A percentile compares a stretch with the other conserved stretches of the same genome.
These are phyloP conservation scores for Rhexocercosporidium sp. DNA, from an alignment of 2,329 filamentous ascomycete species.

Conservation along the genomic window DNA sequence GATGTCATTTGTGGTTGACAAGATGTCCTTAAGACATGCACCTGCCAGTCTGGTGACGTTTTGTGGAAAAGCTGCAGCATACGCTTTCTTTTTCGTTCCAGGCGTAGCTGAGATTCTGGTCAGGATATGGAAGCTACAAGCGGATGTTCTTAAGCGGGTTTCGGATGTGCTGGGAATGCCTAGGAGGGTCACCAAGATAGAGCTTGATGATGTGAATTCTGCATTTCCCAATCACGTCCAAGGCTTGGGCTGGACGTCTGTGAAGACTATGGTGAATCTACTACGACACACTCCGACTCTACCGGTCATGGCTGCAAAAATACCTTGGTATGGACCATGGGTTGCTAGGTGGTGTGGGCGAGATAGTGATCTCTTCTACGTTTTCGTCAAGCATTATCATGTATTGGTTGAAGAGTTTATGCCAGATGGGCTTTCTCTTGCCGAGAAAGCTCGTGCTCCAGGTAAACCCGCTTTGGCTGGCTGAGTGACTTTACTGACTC, in stretches of 20 bases:
- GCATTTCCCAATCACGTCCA: slow-evolving; percentile 55
- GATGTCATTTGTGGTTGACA: slow-evolving; percentile 73
- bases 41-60: slow-evolving; percentile 65
- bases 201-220: slow-evolving; percentile 43
- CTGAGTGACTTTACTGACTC: not conserved
- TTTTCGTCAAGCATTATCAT: slow-evolving; percentile 74
- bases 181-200: slow-evolving; percentile 54
- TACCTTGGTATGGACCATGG: slow-evolving; percentile 73
- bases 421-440: slow-evolving; percentile 54
- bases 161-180: slow-evolving; percentile 64
- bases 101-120: slow-evolving; percentile 72
- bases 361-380: slow-evolving; percentile 76
- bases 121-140: slow-evolving; percentile 66
- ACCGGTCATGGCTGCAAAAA: slow-evolving; percentile 64
- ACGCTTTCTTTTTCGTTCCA: slow-evolving; percentile 76
- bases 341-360: slow-evolving; percentile 73
- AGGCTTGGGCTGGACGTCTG: slow-evolving; percentile 63
- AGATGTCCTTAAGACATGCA: slow-evolving; percentile 70
- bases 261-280: slow-evolving; percentile 59
- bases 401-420: slow-evolving; percentile 66
- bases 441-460: slow-evolving; percentile 65
- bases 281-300: slow-evolving; percentile 58
- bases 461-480: slow-evolving; percentile 23
- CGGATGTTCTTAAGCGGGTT: slow-evolving; percentile 65
- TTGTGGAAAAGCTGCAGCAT: slow-evolving; percentile 74